phyloP scores from a whole-genome alignment of 345 rosid genomes.

The Bretschneidera sinensis region DNA sequence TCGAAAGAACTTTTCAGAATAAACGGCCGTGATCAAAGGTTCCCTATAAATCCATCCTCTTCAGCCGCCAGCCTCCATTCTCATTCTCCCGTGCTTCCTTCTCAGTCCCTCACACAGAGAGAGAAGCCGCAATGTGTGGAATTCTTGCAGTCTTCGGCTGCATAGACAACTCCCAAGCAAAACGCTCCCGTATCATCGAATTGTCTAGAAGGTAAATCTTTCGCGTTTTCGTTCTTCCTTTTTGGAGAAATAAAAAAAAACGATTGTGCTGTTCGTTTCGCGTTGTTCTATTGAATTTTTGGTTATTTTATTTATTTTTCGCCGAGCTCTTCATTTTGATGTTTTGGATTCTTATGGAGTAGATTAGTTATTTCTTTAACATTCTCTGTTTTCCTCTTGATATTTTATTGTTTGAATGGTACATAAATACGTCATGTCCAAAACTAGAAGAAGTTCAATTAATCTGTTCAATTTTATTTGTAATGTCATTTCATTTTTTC shows the following conservation, averaged over 20 bases:
- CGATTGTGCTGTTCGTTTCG: background rate
- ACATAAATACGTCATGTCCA: no score
- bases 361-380: no score
- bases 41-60: slow-evolving; percentile 7
- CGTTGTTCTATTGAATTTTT: background rate
- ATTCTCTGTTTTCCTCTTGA: background rate
- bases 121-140: slow-evolving; percentile 60
- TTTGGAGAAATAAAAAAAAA: no score
- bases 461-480: no score
- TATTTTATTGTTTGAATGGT: background rate
- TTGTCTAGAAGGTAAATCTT: slow-evolving; percentile 57
- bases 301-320: no score
- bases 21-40: slow-evolving; percentile 35
- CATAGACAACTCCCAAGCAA: slow-evolving; percentile 61
- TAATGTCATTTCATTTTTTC: no score
- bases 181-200: slow-evolving; percentile 80
- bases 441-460: no score
- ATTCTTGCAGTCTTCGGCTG: slow-evolving; percentile 78
- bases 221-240: background rate
- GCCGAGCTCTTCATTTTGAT: background rate
- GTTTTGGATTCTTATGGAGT: no score
- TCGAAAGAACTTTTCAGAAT: slow-evolving; percentile 11
- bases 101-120: slow-evolving; percentile 9
- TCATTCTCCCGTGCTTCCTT: slow-evolving; percentile 3
- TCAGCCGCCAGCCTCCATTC: slow-evolving; percentile 6